Percentiles rank a stretch among this genome's conserved stretches.
Evolutionary conservation across 805 yeast species (phyloP).

Genomic region (Candida fluviatilis): DNA sequence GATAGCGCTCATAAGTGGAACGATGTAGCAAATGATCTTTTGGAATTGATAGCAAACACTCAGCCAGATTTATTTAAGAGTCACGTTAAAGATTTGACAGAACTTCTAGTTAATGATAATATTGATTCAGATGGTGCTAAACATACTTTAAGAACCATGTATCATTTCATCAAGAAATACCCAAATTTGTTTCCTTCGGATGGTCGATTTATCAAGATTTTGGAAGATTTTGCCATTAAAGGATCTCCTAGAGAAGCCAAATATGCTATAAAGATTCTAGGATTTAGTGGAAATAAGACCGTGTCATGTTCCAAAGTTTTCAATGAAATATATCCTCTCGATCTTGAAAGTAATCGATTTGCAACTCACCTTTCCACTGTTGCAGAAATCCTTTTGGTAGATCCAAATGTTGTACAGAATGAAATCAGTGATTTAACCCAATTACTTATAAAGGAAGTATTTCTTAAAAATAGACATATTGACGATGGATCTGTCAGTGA

Average conservation of each 20-base stretch:
- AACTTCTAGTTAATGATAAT: slow-evolving; percentile 21
- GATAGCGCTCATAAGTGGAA: slow-evolving; percentile 25
- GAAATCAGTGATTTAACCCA: slow-evolving; percentile 57
- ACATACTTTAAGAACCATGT: slow-evolving; percentile 53
- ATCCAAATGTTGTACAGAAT: slow-evolving; percentile 47
- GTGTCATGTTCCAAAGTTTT: slow-evolving; percentile 36
- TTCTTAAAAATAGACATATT: slow-evolving; percentile 46
- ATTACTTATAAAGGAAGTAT: slow-evolving; percentile 55
- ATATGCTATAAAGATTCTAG: slow-evolving; percentile 57
- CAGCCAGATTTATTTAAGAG: slow-evolving; percentile 63
- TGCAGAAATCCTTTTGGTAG: slow-evolving; percentile 51
- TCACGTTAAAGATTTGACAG: slow-evolving; percentile 50
- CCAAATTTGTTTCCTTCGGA: slow-evolving; percentile 46
- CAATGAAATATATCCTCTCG: slow-evolving; percentile 47
- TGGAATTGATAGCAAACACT: slow-evolving; percentile 55
- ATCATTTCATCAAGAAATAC: slow-evolving; percentile 51
- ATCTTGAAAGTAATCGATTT: slow-evolving; percentile 32
- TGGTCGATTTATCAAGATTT: slow-evolving; percentile 38
- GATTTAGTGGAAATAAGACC: slow-evolving; percentile 43
- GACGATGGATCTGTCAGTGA: slow-evolving; percentile 23
- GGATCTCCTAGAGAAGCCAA: slow-evolving; percentile 63
- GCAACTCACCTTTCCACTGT: slow-evolving; percentile 57
- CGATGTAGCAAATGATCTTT: slow-evolving; percentile 45
- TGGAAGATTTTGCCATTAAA: slow-evolving; percentile 42
- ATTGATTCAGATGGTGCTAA: slow-evolving; percentile 12